A percentile compares a stretch with the other conserved stretches of the same genome.
These are phyloP conservation scores for Sugiyamaella paludigena DNA, from an alignment of 1,139 yeast genomes.

Conservation along the genomic window DNA sequence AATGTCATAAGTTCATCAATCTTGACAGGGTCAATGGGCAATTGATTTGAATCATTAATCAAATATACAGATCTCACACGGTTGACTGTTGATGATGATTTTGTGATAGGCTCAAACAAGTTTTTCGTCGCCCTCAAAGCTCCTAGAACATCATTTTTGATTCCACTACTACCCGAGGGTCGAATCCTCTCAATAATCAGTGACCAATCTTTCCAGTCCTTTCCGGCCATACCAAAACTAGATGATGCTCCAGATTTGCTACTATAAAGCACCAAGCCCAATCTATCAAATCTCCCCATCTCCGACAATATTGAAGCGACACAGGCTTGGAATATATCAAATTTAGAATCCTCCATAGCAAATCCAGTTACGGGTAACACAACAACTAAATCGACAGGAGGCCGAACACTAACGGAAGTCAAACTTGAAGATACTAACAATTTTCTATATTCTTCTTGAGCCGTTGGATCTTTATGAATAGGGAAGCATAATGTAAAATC, in stretches of 20 bases:
- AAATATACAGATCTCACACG: constrained; percentile 19
- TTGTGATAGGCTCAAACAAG: not conserved
- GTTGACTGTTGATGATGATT: constrained; percentile 6
- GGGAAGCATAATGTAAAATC: constrained; percentile 18
- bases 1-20: constrained; percentile 1
- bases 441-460: constrained; percentile 7
- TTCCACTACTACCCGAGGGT: constrained; percentile 18
- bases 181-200: constrained; percentile 14
- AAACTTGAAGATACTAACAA: not conserved
- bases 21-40: not conserved
- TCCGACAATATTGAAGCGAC: constrained; percentile 16
- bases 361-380: constrained; percentile 25
- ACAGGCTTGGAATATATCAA: constrained; percentile 20
- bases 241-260: constrained; percentile 2
- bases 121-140: constrained; percentile 12
- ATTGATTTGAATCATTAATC: constrained; percentile 17
- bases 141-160: constrained; percentile 15
- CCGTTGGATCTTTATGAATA: constrained; percentile 6
- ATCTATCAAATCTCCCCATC: constrained; percentile 25
- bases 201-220: constrained; percentile 19
- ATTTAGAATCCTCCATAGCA: constrained; percentile 22
- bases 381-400: constrained; percentile 25
- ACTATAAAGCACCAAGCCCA: constrained; percentile 27
- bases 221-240: constrained; percentile 1
- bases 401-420: constrained; percentile 9